These are phyloP conservation scores for Xylaria sp. DNA, from an alignment of 2,329 filamentous ascomycete species.

Conservation along the genomic window DNA sequence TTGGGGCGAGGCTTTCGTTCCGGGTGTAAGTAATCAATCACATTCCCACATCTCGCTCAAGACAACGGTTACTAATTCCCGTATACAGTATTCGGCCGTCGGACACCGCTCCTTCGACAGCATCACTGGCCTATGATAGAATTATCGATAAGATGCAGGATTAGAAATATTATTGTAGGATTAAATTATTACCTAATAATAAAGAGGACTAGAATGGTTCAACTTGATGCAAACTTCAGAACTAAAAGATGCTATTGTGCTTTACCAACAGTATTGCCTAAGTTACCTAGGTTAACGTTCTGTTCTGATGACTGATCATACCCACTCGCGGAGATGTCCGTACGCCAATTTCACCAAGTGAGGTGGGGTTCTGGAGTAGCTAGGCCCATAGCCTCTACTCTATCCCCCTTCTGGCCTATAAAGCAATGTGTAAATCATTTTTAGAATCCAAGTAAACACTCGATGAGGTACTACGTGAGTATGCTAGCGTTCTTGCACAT, in stretches of 20 bases:
- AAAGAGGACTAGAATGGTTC: not conserved
- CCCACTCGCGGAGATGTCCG: not conserved
- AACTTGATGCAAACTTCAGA: not conserved
- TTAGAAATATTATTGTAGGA: not conserved
- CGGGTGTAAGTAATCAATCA: slow-evolving; percentile 26
- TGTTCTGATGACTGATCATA: not conserved
- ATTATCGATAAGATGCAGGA: not conserved
- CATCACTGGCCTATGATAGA: not conserved
- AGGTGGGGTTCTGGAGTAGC: not conserved
- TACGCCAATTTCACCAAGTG: not conserved
- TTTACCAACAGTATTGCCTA: not conserved
- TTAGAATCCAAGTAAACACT: too few species aligned
- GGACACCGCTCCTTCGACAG: slow-evolving; percentile 33
- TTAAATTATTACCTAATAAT: not conserved
- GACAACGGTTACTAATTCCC: slow-evolving; percentile 6
- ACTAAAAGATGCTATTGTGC: not conserved
- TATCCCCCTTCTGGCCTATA: not conserved
- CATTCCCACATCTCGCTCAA: not conserved
- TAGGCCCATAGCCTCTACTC: not conserved
- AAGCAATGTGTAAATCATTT: not conserved
- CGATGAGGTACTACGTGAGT: too few species aligned
- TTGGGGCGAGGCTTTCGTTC: slow-evolving; percentile 31
- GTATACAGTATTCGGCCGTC: slow-evolving; percentile 27
- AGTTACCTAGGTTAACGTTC: not conserved
- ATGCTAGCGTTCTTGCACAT: not conserved